These are phyloP conservation scores for Blastobotrys americana DNA, from an alignment of 805 yeast species.

Conservation along the genomic window DNA sequence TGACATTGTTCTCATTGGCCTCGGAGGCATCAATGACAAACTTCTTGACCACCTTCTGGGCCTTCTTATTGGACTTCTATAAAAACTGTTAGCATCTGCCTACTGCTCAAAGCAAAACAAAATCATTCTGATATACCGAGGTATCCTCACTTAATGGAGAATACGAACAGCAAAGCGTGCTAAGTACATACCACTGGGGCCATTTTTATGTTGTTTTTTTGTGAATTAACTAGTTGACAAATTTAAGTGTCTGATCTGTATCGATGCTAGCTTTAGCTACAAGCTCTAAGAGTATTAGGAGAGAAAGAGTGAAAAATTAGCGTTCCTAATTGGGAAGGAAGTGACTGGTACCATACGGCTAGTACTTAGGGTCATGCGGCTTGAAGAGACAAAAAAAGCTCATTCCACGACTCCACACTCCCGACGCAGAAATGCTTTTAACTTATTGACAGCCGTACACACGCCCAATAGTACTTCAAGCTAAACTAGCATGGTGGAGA, in stretches of 20 bases:
- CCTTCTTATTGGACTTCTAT: constrained; percentile 69
- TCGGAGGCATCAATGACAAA: constrained; percentile 93
- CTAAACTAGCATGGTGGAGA: no score
- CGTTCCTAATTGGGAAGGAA: no score
- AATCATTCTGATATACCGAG: constrained; percentile 1
- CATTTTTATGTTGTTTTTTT: constrained; percentile 40
- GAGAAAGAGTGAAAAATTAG: no score
- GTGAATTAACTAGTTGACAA: neutral
- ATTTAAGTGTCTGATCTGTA: constrained; percentile 1
- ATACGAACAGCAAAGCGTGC: constrained; percentile 36
- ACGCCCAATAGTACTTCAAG: no score
- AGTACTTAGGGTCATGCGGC: no score
- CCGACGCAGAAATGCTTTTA: no score
- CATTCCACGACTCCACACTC: no score
- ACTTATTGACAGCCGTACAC: no score
- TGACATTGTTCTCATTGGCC: constrained; percentile 96
- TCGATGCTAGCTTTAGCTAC: no score
- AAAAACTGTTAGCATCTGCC: constrained; percentile 50
- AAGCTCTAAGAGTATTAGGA: no score
- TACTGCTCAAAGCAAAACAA: constrained; percentile 47
- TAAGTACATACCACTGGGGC: constrained; percentile 82
- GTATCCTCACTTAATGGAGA: constrained; percentile 1
- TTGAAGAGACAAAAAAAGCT: no score
- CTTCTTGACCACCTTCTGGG: constrained; percentile 43
- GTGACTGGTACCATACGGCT: no score